Base-by-base conservation (phyloP, 257 asterid species). In the Solanum pennellii region DNA sequence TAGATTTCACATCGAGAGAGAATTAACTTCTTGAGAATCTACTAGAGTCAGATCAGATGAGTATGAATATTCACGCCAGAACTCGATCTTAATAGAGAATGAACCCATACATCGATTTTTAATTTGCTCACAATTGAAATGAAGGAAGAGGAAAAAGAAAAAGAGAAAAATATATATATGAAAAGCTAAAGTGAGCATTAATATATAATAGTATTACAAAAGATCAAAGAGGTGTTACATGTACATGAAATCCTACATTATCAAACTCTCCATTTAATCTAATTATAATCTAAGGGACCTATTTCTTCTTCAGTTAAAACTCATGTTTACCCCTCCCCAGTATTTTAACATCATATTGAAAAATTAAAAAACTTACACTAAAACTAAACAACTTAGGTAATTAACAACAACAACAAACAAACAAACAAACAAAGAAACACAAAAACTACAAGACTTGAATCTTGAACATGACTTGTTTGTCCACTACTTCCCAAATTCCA, bases 401-500 rank as follows among this genome's bases (percentile, higher is more conserved):
- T 62, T 60, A 83, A 69, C 15, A 7, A 86, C 7, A n/a, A 86
- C 18, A 65, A 39, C 59, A 65, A 65, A 59, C 59, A 47, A 15
- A 2, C 2, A 52, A 35, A 35, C 39, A 37, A 37, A 37, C 7
- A 37, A 18, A 15, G 15, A 37, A 11, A 41, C 3, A 65, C 47
- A 85, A 83, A 33, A 49, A 62, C 11, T 5, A 94, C 92, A 91
- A 75, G 18, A 91, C 90, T 84, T 91, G 93, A 86, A 91, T 88
- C 82, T 92, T 91, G 89, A 96, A 94, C 31, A 90, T 88, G n/a
- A 94, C 89, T 89, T 91, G 87, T 91, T 89, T 91, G 72, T 95
- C 98, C 84, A 94, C 97, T 74, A 83, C 87, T 86, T 89, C 96
- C 86, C 91, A 31, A 59, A 95, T 88, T 86, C 93, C 89, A 87